phyloP scores from a whole-genome alignment of 2,329 filamentous ascomycete species.

The Cercospora zeina region DNA sequence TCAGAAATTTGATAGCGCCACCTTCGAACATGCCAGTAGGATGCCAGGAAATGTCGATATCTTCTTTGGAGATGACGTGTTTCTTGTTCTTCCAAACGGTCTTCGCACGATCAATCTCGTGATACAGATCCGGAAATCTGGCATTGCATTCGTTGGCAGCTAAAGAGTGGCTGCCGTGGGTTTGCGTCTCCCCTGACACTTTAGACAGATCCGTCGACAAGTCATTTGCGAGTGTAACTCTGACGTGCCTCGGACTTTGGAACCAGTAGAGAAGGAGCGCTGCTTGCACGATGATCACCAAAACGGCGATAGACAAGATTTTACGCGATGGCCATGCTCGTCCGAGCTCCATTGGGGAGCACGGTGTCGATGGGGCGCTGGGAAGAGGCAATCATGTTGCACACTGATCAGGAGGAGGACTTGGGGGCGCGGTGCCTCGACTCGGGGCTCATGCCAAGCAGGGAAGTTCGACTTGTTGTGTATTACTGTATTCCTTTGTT shows the following conservation, averaged over 20 bases:
- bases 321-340: slow-evolving; percentile 5
- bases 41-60: slow-evolving; percentile 31
- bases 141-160: slow-evolving; percentile 46
- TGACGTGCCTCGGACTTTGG: not conserved
- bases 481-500: not conserved
- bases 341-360: not conserved
- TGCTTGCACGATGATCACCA: not conserved
- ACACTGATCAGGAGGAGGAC: not conserved
- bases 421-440: not conserved
- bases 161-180: not conserved
- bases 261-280: not conserved
- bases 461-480: not conserved
- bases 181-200: not conserved
- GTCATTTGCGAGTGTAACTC: not conserved
- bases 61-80: slow-evolving; percentile 20
- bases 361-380: not conserved
- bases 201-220: not conserved
- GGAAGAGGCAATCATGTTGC: not conserved
- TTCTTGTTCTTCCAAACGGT: slow-evolving; percentile 20
- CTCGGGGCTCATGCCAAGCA: not conserved
- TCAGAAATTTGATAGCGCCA: slow-evolving; percentile 25
- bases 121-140: slow-evolving; percentile 52
- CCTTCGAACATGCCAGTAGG: slow-evolving; percentile 13
- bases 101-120: slow-evolving; percentile 44
- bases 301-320: not conserved